These are phyloP conservation scores for Stereocaulon alpinum DNA, from an alignment of 495 filamentous ascomycete species.

Conservation along the genomic window DNA sequence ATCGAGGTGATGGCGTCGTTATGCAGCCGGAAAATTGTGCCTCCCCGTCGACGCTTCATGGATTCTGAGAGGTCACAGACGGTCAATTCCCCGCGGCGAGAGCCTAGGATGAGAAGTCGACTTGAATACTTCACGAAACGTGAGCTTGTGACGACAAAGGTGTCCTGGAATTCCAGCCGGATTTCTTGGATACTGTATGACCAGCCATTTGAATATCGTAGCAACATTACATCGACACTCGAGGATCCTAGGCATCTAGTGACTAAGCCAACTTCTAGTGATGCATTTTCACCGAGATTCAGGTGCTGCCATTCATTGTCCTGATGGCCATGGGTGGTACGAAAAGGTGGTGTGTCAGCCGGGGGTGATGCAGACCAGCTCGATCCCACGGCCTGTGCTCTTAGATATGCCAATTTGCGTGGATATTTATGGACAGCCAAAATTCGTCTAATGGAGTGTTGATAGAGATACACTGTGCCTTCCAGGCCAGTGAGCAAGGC, in stretches of 20 bases:
- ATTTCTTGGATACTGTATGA: neutral
- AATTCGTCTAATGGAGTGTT: conserved; percentile 21
- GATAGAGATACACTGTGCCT: conserved; percentile 43
- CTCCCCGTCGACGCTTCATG: neutral
- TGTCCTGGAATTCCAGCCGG: neutral
- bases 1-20: conserved; percentile 66
- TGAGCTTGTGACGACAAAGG: conserved; percentile 32
- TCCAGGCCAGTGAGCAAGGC: conserved; percentile 44
- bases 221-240: neutral
- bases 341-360: neutral
- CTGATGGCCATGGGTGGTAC: neutral
- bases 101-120: conserved; percentile 52
- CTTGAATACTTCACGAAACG: conserved; percentile 31
- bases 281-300: neutral
- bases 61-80: conserved; percentile 34
- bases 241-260: conserved; percentile 10
- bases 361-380: neutral
- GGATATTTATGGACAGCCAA: conserved; percentile 25
- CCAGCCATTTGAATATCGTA: neutral
- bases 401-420: conserved; percentile 46
- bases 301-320: neutral
- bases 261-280: neutral
- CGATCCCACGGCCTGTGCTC: conserved; percentile 19
- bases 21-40: neutral
- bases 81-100: conserved; percentile 49